Evolutionary conservation across 108 stramenopile genomes (phyloP).

Genomic region (Craspedostauros australis): DNA sequence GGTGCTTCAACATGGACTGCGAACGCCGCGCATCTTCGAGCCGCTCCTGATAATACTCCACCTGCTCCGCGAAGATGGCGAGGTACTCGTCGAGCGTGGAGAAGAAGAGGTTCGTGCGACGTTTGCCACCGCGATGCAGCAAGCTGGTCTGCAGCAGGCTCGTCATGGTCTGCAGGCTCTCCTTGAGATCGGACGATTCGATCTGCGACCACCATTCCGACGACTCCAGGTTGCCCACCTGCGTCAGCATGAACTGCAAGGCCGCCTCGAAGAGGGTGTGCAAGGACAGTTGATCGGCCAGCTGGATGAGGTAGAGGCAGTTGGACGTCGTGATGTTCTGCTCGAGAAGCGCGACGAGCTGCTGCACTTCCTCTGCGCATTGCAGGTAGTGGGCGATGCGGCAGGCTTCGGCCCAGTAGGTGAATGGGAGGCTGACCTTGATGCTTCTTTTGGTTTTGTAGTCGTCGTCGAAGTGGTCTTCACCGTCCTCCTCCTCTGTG

Average conservation of each 20-base stretch:
- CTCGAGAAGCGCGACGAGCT: constrained; percentile 30
- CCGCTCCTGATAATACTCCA: constrained; percentile 42
- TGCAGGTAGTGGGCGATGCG: constrained; percentile 70
- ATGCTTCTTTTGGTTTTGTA: background rate
- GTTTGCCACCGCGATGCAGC: constrained; percentile 2
- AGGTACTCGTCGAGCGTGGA: constrained; percentile 40
- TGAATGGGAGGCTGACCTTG: background rate
- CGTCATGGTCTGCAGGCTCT: background rate
- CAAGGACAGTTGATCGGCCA: constrained; percentile 62
- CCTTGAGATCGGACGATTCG: constrained; percentile 7
- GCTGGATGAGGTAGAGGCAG: constrained; percentile 58
- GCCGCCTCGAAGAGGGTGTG: constrained; percentile 49
- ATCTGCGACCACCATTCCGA: no score
- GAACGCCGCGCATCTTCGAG: constrained; percentile 32
- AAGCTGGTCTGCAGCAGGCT: background rate
- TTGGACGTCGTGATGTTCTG: constrained; percentile 55
- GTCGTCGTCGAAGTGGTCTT: background rate
- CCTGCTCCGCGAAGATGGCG: constrained; percentile 47
- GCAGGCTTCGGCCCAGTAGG: constrained; percentile 7
- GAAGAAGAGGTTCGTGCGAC: constrained; percentile 31
- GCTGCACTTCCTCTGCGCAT: constrained; percentile 24
- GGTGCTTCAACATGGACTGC: background rate
- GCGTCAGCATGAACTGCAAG: constrained; percentile 30
- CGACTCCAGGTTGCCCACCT: constrained; percentile 9
- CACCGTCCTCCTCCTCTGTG: constrained; percentile 3